Conservation (phyloP, 2,329 filamentous ascomycete species). For the Colletotrichum sp. region DNA sequence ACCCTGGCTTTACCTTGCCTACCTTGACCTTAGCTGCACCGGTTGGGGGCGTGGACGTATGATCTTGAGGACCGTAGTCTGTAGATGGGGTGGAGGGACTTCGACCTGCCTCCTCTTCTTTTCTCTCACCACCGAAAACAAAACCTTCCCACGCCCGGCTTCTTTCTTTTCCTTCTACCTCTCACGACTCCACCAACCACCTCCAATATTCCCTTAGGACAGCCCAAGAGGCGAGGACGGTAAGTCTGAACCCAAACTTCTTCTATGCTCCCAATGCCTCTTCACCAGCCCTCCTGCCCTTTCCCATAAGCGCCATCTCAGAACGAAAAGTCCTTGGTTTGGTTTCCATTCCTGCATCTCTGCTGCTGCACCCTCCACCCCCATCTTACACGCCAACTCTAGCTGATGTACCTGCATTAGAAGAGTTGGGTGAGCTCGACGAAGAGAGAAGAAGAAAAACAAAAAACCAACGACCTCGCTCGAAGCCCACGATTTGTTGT, state of each 20-base stretch:
- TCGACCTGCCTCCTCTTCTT: slow-evolving; percentile 24
- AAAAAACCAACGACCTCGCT: background rate
- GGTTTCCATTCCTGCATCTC: slow-evolving; percentile 8
- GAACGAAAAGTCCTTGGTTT: background rate
- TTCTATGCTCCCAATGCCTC: slow-evolving; percentile 18
- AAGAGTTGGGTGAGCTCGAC: slow-evolving; percentile 20
- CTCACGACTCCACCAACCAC: slow-evolving; percentile 39
- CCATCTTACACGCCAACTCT: slow-evolving; percentile 17
- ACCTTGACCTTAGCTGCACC: slow-evolving; percentile 5
- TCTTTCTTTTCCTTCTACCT: slow-evolving; percentile 33
- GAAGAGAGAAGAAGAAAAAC: slow-evolving; percentile 10
- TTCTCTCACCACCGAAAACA: slow-evolving; percentile 26
- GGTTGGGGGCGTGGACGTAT: slow-evolving; percentile 5
- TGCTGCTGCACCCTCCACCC: background rate
- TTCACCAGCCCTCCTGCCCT: slow-evolving; percentile 4
- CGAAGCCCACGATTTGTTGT: background rate
- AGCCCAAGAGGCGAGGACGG: slow-evolving; percentile 25
- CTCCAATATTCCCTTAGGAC: slow-evolving; percentile 27
- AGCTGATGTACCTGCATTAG: slow-evolving; percentile 24
- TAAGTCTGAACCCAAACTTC: slow-evolving; percentile 15
- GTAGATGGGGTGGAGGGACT: slow-evolving; percentile 13
- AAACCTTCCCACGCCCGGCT: slow-evolving; percentile 24
- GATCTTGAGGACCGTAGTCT: background rate
- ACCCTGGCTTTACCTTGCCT: slow-evolving; percentile 3
- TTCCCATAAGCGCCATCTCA: background rate